Conservation (phyloP, 1,284 basidiomycete genomes). For the Coniferiporia sulphurascens region DNA sequence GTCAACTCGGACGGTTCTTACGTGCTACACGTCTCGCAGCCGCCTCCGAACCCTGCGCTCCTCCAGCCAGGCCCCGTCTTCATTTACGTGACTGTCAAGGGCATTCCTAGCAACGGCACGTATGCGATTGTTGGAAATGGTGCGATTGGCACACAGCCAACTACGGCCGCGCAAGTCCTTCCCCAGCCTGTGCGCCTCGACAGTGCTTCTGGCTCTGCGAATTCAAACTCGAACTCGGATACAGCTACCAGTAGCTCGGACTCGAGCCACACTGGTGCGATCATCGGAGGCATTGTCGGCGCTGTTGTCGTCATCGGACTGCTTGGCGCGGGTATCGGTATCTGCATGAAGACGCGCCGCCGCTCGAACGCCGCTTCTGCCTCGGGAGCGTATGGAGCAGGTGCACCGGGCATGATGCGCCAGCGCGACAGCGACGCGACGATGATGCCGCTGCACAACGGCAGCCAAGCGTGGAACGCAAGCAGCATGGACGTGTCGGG, state of each 20-base stretch:
- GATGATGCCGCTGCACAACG: conserved; percentile 15
- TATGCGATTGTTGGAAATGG: conserved; percentile 80
- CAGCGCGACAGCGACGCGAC: conserved; percentile 15
- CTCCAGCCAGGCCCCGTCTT: conserved; percentile 85
- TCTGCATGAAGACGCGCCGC: conserved; percentile 42
- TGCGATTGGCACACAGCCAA: conserved; percentile 64
- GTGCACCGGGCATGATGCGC: conserved; percentile 9
- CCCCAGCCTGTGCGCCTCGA: conserved; percentile 45
- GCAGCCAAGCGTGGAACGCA: conserved; percentile 8
- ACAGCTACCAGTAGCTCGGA: conserved; percentile 11
- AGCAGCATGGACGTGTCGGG: conserved; percentile 4
- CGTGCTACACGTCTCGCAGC: conserved; percentile 43
- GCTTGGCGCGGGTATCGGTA: conserved; percentile 44
- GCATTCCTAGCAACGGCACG: conserved; percentile 77
- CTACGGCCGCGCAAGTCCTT: conserved; percentile 40
- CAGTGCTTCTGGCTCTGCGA: conserved; percentile 36
- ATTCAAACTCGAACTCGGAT: conserved; percentile 23
- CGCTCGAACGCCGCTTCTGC: conserved; percentile 27
- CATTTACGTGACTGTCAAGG: conserved; percentile 76
- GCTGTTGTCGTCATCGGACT: conserved; percentile 43
- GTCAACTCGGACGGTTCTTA: conserved; percentile 65
- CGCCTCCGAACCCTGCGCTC: conserved; percentile 68
- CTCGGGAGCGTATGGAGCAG: neutral
- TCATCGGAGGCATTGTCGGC: conserved; percentile 50
- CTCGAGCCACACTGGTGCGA: conserved; percentile 34